A percentile compares a stretch with the other conserved stretches of the same genome.
Conservation (phyloP, 2,329 filamentous ascomycete genomes). For the Xylariaceae sp. region DNA sequence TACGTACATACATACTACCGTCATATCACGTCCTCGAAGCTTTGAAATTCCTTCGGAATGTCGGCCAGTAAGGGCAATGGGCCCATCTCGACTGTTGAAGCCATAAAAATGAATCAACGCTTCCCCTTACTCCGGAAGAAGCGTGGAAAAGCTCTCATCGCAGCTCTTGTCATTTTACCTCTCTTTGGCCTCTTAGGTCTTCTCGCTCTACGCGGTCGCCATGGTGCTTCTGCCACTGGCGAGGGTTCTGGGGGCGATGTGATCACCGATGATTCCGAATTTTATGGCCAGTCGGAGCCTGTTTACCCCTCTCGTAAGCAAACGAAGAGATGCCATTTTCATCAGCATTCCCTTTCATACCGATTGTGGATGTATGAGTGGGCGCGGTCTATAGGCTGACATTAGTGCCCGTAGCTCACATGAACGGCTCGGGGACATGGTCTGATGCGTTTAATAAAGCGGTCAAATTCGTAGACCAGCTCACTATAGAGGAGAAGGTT, state of each 20-base stretch:
- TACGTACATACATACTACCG: not conserved
- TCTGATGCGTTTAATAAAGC: constrained; percentile 63
- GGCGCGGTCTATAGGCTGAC: constrained; percentile 3
- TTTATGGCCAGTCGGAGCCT: constrained; percentile 48
- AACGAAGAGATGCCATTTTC: not conserved
- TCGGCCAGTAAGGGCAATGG: not conserved
- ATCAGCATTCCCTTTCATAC: not conserved
- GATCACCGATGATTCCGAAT: constrained; percentile 42
- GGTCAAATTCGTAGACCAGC: constrained; percentile 61
- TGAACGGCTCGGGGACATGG: constrained; percentile 64
- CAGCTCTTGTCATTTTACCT: constrained; percentile 31
- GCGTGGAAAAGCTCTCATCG: constrained; percentile 25
- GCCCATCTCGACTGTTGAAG: constrained; percentile 16
- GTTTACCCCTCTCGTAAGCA: constrained; percentile 50
- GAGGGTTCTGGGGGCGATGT: constrained; percentile 16
- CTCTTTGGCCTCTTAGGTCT: constrained; percentile 32
- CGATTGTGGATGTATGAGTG: not conserved
- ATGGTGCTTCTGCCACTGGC: constrained; percentile 3
- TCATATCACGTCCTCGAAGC: not conserved
- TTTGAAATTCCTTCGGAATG: constrained; percentile 7
- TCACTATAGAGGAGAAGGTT: constrained; percentile 73
- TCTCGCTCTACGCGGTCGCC: constrained; percentile 29
- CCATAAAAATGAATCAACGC: constrained; percentile 23
- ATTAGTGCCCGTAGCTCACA: constrained; percentile 36
- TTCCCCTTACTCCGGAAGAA: constrained; percentile 31